These are phyloP conservation scores for Lecanosticta acicola DNA, from an alignment of 2,329 filamentous ascomycete genomes.

Conservation along the genomic window DNA sequence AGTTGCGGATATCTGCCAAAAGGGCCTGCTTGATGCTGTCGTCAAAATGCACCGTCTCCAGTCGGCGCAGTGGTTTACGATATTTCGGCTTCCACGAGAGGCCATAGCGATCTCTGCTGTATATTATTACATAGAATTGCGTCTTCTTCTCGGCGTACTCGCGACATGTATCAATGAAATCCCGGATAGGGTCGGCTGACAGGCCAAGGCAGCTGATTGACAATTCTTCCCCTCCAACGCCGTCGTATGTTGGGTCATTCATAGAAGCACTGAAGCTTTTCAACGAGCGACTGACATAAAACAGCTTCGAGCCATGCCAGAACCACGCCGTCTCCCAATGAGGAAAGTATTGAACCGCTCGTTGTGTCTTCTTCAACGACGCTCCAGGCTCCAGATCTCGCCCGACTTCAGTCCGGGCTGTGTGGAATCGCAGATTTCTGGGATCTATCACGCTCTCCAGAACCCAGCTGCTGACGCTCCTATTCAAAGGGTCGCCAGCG, in stretches of 20 bases:
- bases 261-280: slow-evolving; percentile 19
- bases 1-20: slow-evolving; percentile 67
- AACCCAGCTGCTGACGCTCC: slow-evolving; percentile 23
- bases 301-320: slow-evolving; percentile 15
- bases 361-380: slow-evolving; percentile 20
- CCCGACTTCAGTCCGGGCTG: slow-evolving; percentile 19
- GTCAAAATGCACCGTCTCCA: slow-evolving; percentile 68
- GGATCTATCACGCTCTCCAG: slow-evolving; percentile 22
- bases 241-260: slow-evolving; percentile 22
- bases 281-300: slow-evolving; percentile 15
- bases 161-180: slow-evolving; percentile 38
- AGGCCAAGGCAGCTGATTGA: slow-evolving; percentile 42
- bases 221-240: slow-evolving; percentile 22
- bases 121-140: slow-evolving; percentile 37
- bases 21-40: slow-evolving; percentile 57
- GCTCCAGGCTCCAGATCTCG: slow-evolving; percentile 19
- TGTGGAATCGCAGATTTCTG: slow-evolving; percentile 19
- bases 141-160: slow-evolving; percentile 34
- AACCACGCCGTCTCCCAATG: slow-evolving; percentile 23
- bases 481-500: slow-evolving; percentile 20
- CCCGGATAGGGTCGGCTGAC: slow-evolving; percentile 42
- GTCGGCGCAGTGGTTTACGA: slow-evolving; percentile 56
- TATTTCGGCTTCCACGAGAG: slow-evolving; percentile 28
- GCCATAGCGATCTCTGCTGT: slow-evolving; percentile 37
- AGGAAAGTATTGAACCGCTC: slow-evolving; percentile 21